Conservation (phyloP, 2,329 filamentous ascomycete genomes). For the Akanthomyces lecanii region DNA sequence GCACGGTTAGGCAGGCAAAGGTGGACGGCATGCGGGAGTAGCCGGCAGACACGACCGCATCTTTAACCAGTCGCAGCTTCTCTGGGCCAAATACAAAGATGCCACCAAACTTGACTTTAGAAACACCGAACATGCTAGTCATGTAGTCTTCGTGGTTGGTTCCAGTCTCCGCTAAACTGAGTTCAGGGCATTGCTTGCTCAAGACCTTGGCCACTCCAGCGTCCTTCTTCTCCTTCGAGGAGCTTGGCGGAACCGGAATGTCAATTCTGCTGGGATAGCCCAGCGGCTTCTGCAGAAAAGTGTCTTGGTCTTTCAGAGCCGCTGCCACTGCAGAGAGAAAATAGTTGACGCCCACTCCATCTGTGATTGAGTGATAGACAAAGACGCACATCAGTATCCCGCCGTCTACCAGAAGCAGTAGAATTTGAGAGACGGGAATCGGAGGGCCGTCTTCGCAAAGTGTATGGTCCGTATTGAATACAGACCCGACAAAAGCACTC, state of each 20-base stretch:
- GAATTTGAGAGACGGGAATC: constrained; percentile 36
- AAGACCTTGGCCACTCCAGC: constrained; percentile 20
- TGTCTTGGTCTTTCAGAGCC: not conserved
- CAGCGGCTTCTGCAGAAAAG: not conserved
- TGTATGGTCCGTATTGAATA: constrained; percentile 20
- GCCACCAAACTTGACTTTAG: constrained; percentile 34
- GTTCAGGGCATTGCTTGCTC: constrained; percentile 36
- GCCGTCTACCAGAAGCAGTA: constrained; percentile 35
- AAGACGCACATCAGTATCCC: constrained; percentile 38
- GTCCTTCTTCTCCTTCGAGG: not conserved
- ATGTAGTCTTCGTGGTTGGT: constrained; percentile 32
- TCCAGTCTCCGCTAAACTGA: constrained; percentile 28
- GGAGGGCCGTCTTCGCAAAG: constrained; percentile 19
- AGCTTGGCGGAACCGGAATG: not conserved
- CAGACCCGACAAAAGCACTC: constrained; percentile 26
- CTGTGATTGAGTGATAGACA: constrained; percentile 40
- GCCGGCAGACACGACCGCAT: constrained; percentile 20
- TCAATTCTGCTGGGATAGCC: constrained; percentile 23
- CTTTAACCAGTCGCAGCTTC: constrained; percentile 31
- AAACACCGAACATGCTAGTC: constrained; percentile 29
- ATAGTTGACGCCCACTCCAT: constrained; percentile 36
- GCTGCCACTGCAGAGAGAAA: constrained; percentile 37
- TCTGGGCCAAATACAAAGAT: constrained; percentile 38
- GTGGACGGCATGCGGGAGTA: constrained; percentile 25
- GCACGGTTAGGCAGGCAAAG: constrained; percentile 37